Base-by-base conservation (phyloP, 1,139 yeast genomes). In the Suhomyces choctaworum region DNA sequence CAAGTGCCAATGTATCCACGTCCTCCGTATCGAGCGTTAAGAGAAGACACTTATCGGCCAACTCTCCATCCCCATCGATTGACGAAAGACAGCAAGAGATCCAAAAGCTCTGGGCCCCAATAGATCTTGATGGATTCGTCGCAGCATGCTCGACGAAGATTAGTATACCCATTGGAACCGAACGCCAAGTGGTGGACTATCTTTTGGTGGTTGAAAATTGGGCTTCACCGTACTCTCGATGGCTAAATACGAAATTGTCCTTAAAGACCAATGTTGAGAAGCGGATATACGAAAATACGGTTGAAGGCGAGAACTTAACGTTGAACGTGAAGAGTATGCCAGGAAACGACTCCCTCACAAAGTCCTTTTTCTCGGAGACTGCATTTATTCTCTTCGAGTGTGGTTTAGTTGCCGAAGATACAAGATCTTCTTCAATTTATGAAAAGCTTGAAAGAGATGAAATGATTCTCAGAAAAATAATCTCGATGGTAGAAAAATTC, bases 301-400 rank as follows among this genome's bases (percentile, higher is more conserved):
- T 62, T 2, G 34, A 42, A 6, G 50, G 52, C 17, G 59, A 57
- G 9, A 56, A 58, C 31, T 32, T 66, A 11, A 36, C 39, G 2
- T 27, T 71, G 7, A 41, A 46, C 2, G 44, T 75, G 6, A 51
- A 60, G 4, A 62, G 74, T 24, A 52, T 76, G 23, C 78, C 80
- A 1, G 45, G 53, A 3, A 64, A 60, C 20, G 54, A 61, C 22
- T 55, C 62, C 34, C 46, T 65, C 25, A 62, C 62, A 16, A 59
- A 60, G 27, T 56, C 56, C 3, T 64, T 63, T 36, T 74, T 76
- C 46, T 50, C 58, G 11, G 53, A 59, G 22, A 56, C 70, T 1
- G 54, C 70, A 1, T 65, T 73, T 34, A 38, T 76, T 4, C 39
- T 76, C 8, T 62, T 75, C 44, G 79, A 75, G 45, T 64, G 77